Percentiles rank a stretch among this genome's conserved stretches.
Evolutionary conservation across 495 filamentous ascomycete species (phyloP).

Genomic region (Podospora pseudoanserina): DNA sequence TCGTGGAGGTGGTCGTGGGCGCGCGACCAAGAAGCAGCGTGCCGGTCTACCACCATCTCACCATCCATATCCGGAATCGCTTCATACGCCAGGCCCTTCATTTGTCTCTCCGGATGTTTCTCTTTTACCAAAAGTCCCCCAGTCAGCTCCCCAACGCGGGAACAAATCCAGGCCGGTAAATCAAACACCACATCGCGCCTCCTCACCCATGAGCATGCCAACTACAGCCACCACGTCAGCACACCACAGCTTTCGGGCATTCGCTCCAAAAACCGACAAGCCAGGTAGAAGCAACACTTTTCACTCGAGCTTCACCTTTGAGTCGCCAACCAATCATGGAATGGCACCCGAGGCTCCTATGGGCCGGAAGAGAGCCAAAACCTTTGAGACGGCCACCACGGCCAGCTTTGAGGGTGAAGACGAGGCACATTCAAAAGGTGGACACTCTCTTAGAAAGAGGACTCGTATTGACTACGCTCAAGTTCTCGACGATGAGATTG

Average conservation of each 20-base stretch:
- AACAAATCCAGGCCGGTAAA: conserved; percentile 16
- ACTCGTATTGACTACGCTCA: conserved; percentile 46
- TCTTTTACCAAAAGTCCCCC: conserved; percentile 8
- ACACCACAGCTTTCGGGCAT: conserved; percentile 4
- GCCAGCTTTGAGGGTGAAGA: conserved; percentile 27
- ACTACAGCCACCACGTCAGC: conserved; percentile 18
- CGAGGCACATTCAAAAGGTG: conserved; percentile 41
- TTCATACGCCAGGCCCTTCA: conserved; percentile 8
- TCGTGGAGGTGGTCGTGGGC: conserved; percentile 28
- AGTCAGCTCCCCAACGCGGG: conserved; percentile 21
- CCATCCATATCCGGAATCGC: conserved; percentile 9
- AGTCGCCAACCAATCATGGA: conserved; percentile 27
- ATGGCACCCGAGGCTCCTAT: conserved; percentile 19
- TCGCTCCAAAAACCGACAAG: not conserved
- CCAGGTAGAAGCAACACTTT: conserved; percentile 29
- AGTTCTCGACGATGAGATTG: conserved; percentile 36
- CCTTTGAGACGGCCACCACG: conserved; percentile 32
- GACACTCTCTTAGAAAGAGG: conserved; percentile 48
- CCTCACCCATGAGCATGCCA: conserved; percentile 20
- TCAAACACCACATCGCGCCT: conserved; percentile 22
- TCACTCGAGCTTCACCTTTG: conserved; percentile 26
- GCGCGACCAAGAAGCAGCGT: conserved; percentile 32
- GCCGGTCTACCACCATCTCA: conserved; percentile 22
- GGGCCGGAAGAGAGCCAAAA: conserved; percentile 35
- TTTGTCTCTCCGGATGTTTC: not conserved